Evolutionary conservation across 345 rosid genomes (phyloP).

Genomic region (Brassica carinata): DNA sequence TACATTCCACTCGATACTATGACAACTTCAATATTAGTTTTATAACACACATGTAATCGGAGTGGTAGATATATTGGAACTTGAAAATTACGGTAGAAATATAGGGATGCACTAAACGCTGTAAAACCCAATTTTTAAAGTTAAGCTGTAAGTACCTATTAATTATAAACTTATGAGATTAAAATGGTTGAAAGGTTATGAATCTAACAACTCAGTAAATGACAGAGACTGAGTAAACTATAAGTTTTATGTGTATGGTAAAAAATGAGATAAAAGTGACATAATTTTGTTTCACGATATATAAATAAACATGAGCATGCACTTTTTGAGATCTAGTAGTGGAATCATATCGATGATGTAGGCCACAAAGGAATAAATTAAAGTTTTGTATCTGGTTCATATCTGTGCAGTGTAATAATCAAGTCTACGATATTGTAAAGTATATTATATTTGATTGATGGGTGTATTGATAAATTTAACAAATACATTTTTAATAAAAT

Average conservation of each 20-base stretch:
- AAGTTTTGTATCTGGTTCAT: constrained; percentile 33
- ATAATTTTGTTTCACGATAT: constrained; percentile 21
- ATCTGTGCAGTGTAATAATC: constrained; percentile 36
- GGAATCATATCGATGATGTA: constrained; percentile 45
- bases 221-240: constrained; percentile 6
- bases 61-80: constrained; percentile 38
- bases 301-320: constrained; percentile 39
- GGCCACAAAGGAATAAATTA: constrained; percentile 36
- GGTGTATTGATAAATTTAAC: constrained; percentile 17
- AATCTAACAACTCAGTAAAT: constrained; percentile 10
- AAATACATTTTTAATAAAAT: neutral
- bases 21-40: constrained; percentile 33
- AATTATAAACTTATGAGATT: neutral
- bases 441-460: constrained; percentile 31
- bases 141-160: neutral
- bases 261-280: constrained; percentile 25
- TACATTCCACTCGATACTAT: constrained; percentile 29
- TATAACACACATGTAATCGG: constrained; percentile 33
- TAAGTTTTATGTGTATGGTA: neutral
- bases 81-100: constrained; percentile 28
- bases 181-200: neutral
- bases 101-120: constrained; percentile 31
- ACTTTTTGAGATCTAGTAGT: constrained; percentile 45
- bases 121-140: neutral
- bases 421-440: neutral